Conservation (phyloP, 2,329 filamentous ascomycete genomes). For the Pseudogymnoascus destructans region DNA sequence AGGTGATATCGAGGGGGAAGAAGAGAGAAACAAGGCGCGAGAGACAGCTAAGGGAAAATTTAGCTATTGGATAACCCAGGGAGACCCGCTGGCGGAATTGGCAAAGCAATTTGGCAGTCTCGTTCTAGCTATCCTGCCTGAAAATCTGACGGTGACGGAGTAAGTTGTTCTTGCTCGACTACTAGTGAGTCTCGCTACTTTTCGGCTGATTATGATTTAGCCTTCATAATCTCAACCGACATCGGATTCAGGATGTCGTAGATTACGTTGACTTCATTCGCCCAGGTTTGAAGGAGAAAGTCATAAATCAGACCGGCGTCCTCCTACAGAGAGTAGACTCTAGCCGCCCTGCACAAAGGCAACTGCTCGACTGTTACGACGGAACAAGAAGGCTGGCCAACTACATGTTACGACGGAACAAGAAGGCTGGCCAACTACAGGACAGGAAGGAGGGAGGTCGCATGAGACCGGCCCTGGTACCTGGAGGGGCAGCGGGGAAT, state of each 20-base stretch:
- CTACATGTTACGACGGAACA: no score
- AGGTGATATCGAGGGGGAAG: neutral
- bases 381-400: no score
- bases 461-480: no score
- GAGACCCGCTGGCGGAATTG: neutral
- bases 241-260: neutral
- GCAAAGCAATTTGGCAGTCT: neutral
- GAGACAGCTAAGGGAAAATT: neutral
- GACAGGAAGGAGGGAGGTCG: no score
- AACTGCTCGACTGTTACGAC: no score
- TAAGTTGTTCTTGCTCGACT: neutral
- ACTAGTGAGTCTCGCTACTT: neutral
- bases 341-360: neutral
- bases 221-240: neutral
- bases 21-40: neutral
- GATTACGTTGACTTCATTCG: neutral
- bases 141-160: neutral
- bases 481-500: no score
- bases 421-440: no score
- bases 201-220: slow-evolving; percentile 2
- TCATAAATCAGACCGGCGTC: neutral
- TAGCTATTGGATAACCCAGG: neutral
- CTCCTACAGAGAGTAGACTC: neutral
- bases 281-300: neutral
- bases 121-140: neutral